Base-by-base conservation (phyloP, 1,284 basidiomycete genomes). In the Puccinia brachypodii region DNA sequence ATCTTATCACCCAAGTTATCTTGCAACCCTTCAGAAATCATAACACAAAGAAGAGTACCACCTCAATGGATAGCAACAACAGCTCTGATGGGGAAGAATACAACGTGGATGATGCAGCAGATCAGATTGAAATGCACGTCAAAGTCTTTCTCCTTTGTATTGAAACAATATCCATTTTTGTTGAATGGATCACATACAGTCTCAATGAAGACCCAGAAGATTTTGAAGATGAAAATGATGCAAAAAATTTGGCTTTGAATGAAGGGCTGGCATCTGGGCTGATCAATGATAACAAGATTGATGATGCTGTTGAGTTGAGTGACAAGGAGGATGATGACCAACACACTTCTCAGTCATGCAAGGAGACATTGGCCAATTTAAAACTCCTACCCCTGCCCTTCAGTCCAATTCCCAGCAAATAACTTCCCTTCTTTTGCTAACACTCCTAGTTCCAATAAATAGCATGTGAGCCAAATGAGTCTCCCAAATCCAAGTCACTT, bases 1-100 rank as follows among this genome's bases (percentile, higher is more conserved):
- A 68, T 68, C 42, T 68, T 14, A 68, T 68, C 42, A 38, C 38
- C 6, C 66, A 68, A 19, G 38, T 68, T 3, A 68, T 68, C 3
- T 68, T 68, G 42, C 38, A n/a, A 42, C 66, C 36, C n/a, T 68
- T 68, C 25, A 38, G 66, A 68, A 68, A 25, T 38, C 22, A 40
- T 38, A 68, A 68, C n/a, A n/a, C n/a, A 19, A 68, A 68, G 31
- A 68, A 68, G n/a, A n/a, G n/a, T n/a, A n/a, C n/a, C n/a, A n/a
- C n/a, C n/a, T n/a, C n/a, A n/a, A n/a, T n/a, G n/a, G n/a, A n/a
- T n/a, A n/a, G n/a, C n/a, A n/a, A n/a, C n/a, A n/a, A n/a, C n/a
- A n/a, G n/a, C n/a, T n/a, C n/a, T n/a, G n/a, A n/a, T n/a, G n/a
- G n/a, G n/a, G n/a, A n/a, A n/a, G n/a, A n/a, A n/a, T n/a, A n/a